A percentile compares a stretch with the other conserved stretches of the same genome.
phyloP scores from a whole-genome alignment of 768 basidiomycete genomes.

The Trametopsis cervina region DNA sequence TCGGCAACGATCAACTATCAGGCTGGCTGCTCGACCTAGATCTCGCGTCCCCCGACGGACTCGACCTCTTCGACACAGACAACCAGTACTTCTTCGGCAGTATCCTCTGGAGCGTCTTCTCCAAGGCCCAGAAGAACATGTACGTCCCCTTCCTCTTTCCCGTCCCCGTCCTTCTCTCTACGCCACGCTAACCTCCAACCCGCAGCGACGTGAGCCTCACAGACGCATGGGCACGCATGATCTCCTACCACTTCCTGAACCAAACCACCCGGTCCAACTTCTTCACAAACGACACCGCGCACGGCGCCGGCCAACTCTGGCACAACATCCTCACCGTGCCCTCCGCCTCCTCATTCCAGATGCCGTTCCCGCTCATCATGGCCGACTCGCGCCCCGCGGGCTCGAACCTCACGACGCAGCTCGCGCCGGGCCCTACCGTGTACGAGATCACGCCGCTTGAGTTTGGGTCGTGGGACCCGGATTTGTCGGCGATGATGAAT shows the following conservation, averaged over 20 bases:
- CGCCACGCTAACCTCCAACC: slow-evolving; percentile 40
- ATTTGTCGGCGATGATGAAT: slow-evolving; percentile 2
- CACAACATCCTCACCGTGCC: slow-evolving; percentile 46
- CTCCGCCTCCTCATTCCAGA: slow-evolving; percentile 38
- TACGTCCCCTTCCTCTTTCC: too few relatives aligned
- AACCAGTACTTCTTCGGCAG: slow-evolving; percentile 41
- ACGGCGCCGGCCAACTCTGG: slow-evolving; percentile 73
- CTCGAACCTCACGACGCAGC: slow-evolving; percentile 32
- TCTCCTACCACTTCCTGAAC: slow-evolving; percentile 70
- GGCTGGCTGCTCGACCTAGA: neutral
- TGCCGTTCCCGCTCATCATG: slow-evolving; percentile 65
- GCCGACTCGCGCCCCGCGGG: slow-evolving; percentile 45
- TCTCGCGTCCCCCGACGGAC: slow-evolving; percentile 25
- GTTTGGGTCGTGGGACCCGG: neutral
- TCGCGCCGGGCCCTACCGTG: slow-evolving; percentile 49
- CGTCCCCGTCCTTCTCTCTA: slow-evolving; percentile 49
- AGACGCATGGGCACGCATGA: slow-evolving; percentile 58
- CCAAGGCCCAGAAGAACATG: slow-evolving; percentile 48
- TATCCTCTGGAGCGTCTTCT: slow-evolving; percentile 33
- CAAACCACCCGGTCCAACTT: slow-evolving; percentile 53
- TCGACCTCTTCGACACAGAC: slow-evolving; percentile 1
- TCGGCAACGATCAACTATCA: slow-evolving; percentile 29
- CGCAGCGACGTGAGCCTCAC: slow-evolving; percentile 32
- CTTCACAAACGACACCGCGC: slow-evolving; percentile 48
- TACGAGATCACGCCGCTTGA: slow-evolving; percentile 27